Evolutionary conservation across 495 filamentous ascomycete species (phyloP).

Genomic region (Corynascus novoguineensis): DNA sequence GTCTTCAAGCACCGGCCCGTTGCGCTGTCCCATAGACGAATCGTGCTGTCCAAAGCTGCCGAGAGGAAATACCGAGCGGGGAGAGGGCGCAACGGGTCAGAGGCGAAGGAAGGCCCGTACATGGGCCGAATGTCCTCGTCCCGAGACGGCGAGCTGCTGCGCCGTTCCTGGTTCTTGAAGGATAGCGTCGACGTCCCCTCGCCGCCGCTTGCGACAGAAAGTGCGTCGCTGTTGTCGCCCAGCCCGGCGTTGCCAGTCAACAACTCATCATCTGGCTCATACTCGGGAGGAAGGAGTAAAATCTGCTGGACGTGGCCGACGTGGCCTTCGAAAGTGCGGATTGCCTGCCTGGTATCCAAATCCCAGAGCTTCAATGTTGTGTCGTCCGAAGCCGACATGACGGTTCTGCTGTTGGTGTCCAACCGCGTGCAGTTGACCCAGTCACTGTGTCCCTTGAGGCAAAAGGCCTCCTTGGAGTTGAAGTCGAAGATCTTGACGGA

Average conservation of each 20-base stretch:
- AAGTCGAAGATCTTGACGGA: constrained; percentile 95
- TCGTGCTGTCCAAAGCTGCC: constrained; percentile 80
- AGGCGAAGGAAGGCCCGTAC: constrained; percentile 54
- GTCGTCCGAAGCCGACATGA: constrained; percentile 92
- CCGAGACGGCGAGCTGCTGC: constrained; percentile 19
- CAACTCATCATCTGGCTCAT: constrained; percentile 71
- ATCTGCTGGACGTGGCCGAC: constrained; percentile 94
- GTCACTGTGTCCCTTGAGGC: constrained; percentile 77
- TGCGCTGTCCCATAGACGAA: constrained; percentile 87
- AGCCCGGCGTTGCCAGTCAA: constrained; percentile 38
- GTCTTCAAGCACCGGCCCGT: constrained; percentile 78
- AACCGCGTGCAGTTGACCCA: constrained; percentile 93
- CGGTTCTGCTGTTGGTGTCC: constrained; percentile 70
- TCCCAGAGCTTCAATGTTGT: constrained; percentile 70
- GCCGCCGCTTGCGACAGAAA: constrained; percentile 38
- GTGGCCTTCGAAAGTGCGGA: constrained; percentile 83
- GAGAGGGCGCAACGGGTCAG: constrained; percentile 52
- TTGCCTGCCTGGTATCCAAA: constrained; percentile 69
- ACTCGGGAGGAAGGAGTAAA: constrained; percentile 71
- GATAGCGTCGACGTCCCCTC: constrained; percentile 30
- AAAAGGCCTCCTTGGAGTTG: constrained; percentile 68
- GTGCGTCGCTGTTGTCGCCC: constrained; percentile 54
- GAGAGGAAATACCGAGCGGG: constrained; percentile 90
- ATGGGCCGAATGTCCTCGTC: constrained; percentile 43
- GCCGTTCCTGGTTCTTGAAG: constrained; percentile 16